Percentiles rank a stretch among this genome's conserved stretches.
phyloP scores from a whole-genome alignment of 768 basidiomycete genomes.

The Lentinus tigrinus region DNA sequence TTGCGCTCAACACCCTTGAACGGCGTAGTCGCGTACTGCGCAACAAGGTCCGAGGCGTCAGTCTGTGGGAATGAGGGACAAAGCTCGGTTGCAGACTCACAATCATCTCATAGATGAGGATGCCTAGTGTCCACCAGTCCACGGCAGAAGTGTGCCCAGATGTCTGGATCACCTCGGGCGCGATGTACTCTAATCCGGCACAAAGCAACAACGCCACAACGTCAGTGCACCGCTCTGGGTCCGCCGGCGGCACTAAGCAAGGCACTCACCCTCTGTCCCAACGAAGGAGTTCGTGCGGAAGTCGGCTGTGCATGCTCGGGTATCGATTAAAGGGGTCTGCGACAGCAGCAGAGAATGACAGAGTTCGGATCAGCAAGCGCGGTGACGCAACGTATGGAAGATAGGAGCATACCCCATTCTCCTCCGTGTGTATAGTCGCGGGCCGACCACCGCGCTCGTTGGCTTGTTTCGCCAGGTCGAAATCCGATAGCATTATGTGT shows the following conservation, averaged over 20 bases:
- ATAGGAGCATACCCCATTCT: conserved; percentile 74
- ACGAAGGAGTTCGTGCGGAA: conserved; percentile 99
- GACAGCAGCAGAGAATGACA: background rate
- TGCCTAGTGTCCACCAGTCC: conserved; percentile 99
- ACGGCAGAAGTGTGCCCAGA: conserved; percentile 97
- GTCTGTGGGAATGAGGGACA: conserved; percentile 7
- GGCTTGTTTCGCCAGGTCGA: conserved; percentile 97
- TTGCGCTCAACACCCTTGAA: conserved; percentile 96
- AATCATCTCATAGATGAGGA: conserved; percentile 99
- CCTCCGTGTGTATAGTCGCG: conserved; percentile 81
- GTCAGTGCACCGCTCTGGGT: conserved; percentile 11
- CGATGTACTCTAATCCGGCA: conserved; percentile 84
- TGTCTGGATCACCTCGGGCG: conserved; percentile 96
- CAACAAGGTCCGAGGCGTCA: conserved; percentile 20
- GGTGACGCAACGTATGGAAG: conserved; percentile 15
- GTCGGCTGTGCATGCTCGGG: conserved; percentile 94
- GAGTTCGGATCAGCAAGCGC: conserved; percentile 12
- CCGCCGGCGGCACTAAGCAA: conserved; percentile 2
- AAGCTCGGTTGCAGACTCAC: conserved; percentile 49
- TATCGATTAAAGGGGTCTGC: conserved; percentile 91
- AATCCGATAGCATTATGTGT: conserved; percentile 99
- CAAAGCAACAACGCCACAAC: conserved; percentile 23
- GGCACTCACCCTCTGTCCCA: conserved; percentile 84
- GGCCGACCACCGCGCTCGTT: conserved; percentile 83
- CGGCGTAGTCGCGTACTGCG: conserved; percentile 94